These are phyloP conservation scores for Clavaria fumosa DNA, from an alignment of 768 basidiomycete genomes.

Conservation along the genomic window DNA sequence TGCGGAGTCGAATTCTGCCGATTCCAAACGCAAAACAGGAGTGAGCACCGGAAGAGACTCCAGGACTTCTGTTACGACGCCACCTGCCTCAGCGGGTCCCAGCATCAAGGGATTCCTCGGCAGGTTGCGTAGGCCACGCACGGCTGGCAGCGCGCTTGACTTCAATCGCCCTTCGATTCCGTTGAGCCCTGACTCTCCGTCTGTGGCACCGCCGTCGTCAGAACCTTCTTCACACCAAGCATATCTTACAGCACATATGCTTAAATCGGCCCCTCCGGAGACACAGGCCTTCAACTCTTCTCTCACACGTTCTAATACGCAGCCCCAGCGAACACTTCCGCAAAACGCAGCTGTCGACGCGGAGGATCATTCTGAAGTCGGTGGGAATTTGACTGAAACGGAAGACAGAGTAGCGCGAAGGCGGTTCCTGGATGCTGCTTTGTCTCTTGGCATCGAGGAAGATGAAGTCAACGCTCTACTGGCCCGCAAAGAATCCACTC, in stretches of 20 bases:
- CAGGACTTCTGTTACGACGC: conserved; percentile 37
- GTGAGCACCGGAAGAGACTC: too few relatives aligned
- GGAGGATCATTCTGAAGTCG: too few relatives aligned
- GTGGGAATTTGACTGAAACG: conserved; percentile 15
- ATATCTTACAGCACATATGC: conserved; percentile 19
- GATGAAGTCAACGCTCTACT: conserved; percentile 54
- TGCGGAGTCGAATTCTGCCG: too few relatives aligned
- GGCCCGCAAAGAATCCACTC: conserved; percentile 39
- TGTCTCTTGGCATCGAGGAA: conserved; percentile 61
- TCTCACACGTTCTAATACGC: too few relatives aligned
- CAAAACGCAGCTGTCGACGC: too few relatives aligned
- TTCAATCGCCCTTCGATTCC: conserved; percentile 17
- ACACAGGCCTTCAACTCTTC: too few relatives aligned
- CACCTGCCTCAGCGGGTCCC: conserved; percentile 59
- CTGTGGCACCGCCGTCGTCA: conserved; percentile 20
- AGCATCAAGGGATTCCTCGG: conserved; percentile 73
- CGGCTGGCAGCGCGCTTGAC: too few relatives aligned
- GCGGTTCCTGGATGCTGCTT: conserved; percentile 65
- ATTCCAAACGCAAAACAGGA: too few relatives aligned
- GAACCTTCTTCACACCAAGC: conserved; percentile 8
- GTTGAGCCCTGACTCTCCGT: conserved; percentile 16
- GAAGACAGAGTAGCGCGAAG: conserved; percentile 40
- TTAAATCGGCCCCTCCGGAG: too few relatives aligned
- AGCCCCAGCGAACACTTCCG: too few relatives aligned
- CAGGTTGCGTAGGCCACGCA: conserved; percentile 43